Evolutionary conservation across 2,329 filamentous ascomycete genomes (phyloP), one percentile per base, ranked within the genome.

Genomic region (Chaetomium sp.): DNA sequence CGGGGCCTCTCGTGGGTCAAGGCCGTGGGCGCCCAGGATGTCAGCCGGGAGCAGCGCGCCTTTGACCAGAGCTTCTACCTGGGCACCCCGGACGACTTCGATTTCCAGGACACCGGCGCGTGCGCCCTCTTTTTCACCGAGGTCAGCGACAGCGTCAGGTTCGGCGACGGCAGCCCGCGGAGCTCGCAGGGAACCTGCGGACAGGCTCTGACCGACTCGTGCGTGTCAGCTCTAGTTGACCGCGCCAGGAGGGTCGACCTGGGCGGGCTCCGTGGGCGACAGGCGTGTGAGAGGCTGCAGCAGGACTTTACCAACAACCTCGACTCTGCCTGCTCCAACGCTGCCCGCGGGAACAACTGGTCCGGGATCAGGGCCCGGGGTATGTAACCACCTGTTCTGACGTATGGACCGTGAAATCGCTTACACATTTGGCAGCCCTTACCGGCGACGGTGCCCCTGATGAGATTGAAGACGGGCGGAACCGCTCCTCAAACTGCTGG

Each of bases 61-160:
- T 66, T 57, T 19, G 49, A 54, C n/a, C 61, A 66, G 47, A 50
- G n/a, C 25, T 62, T 66, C 61, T 66, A 64, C 19, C 57, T 66
- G 25, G 65, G 57, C 23, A 55, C 57, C 0, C 65, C 61, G 2
- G 25, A 35, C 1, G 58, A 33, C 4, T 62, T 64, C 12, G 57
- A 55, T 9, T 29, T 60, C 7, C 35, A 29, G 10, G 29, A 38
- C 7, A 57, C 51, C 4, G 59, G 50, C 3, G 58, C 51, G 1
- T 67, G 65, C 35, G 65, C 63, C 2, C 12, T 67, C 5, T 64
- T 67, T 50, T 67, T 67, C 31, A 55, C 27, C 23, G 6, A 61
- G 3, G 54, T 64, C 54, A 62, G 53, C 31, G 54, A 62, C 16
- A 13, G 29, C 16, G 57, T 67, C 9, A 10, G 16, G 23, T 65